Conservation (phyloP, 495 filamentous ascomycete species). For the Astrocystis sublimbata region DNA sequence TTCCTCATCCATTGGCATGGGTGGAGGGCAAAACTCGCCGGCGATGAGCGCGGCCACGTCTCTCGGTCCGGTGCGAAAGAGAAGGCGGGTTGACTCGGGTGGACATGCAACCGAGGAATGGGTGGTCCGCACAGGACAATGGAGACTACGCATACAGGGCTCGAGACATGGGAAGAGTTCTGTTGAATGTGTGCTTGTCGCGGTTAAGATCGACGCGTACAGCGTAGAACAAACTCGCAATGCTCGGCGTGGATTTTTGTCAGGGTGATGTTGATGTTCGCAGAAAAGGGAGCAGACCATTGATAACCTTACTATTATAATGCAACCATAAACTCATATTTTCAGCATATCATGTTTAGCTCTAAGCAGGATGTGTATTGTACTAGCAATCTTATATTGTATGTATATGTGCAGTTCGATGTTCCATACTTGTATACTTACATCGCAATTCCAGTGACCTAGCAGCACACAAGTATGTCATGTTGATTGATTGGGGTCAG, state of each 20-base stretch:
- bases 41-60: slow-evolving; percentile 26
- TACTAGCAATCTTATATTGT: background rate
- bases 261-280: slow-evolving; percentile 20
- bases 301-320: background rate
- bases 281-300: background rate
- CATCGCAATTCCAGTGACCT: too few relatives aligned
- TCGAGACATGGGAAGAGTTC: slow-evolving; percentile 52
- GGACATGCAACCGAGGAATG: slow-evolving; percentile 53
- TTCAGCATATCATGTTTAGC: too few relatives aligned
- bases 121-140: slow-evolving; percentile 78
- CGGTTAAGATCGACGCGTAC: slow-evolving; percentile 79
- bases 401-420: background rate
- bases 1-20: slow-evolving; percentile 35
- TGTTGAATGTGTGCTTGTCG: slow-evolving; percentile 67
- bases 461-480: too few relatives aligned
- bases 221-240: slow-evolving; percentile 71
- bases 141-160: slow-evolving; percentile 71
- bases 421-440: too few relatives aligned
- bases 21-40: slow-evolving; percentile 38
- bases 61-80: slow-evolving; percentile 47
- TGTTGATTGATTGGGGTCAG: too few relatives aligned
- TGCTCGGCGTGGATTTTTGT: slow-evolving; percentile 64
- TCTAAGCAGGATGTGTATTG: too few relatives aligned
- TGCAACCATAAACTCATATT: background rate
- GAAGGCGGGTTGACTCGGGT: slow-evolving; percentile 44